Base-by-base conservation (phyloP, 169 alveolate genomes). In the Eimeria tenella region DNA sequence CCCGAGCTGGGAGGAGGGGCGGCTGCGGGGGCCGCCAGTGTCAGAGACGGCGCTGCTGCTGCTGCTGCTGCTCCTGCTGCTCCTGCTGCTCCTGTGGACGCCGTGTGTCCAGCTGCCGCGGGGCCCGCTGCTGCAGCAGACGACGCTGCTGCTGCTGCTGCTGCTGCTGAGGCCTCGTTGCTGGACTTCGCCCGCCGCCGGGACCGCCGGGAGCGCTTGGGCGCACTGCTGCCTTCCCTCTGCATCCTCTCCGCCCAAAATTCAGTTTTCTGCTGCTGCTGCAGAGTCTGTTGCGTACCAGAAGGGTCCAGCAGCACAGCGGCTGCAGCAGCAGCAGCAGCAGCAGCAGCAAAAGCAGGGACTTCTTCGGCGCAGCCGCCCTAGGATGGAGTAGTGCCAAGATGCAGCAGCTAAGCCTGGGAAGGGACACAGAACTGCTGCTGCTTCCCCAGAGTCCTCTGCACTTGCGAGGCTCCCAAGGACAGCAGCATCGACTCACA, bases 151-250 rank as follows among this genome's bases (percentile, higher is more conserved):
- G 71, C 50, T 83, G 90, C 77, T n/a, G 90, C 74, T 60, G 77
- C 75, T 31, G 75, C 90, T 23, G 63, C 90, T 58, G 90, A 31
- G 62, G 90, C 75, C 6, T 23, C 10, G 10, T 11, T 58, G 56
- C n/a, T 31, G 49, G 60, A 60, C 90, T 60, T 60, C 62, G 58
- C 15, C 75, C 15, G 9, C 15, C 90, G 90, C 90, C 90, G 77
- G 11, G 90, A n/a, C 49, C 49, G 68, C 25, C 81, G 23, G 56
- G 63, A 19, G 25, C 53, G 19, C 53, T 65, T 42, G 68, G 62
- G 79, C 42, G 42, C 42, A 31, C 42, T 31, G 42, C 42, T 31
- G 42, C 42, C 42, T 31, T 31, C 42, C 42, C 4, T 31, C 42
- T 31, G 42, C 42, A 31, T 31, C 42, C 42, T 31, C 42, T 31